These are phyloP conservation scores for Saturnispora diversa DNA, from an alignment of 805 yeast genomes.

Conservation along the genomic window DNA sequence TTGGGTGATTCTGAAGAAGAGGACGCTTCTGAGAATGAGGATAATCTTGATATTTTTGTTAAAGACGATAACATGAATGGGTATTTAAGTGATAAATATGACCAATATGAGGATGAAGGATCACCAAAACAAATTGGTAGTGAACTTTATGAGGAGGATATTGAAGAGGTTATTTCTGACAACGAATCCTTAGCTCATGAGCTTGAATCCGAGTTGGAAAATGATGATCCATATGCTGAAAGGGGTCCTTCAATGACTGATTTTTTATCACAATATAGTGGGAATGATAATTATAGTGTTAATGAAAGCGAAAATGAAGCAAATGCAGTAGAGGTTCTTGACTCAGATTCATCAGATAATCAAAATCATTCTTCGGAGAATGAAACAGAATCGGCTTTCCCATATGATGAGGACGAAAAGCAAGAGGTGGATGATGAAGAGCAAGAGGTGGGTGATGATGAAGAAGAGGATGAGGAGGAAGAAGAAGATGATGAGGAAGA, in stretches of 20 bases:
- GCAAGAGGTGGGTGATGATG: slow-evolving; percentile 7
- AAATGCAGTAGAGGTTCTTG: slow-evolving; percentile 14
- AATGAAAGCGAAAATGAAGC: slow-evolving; percentile 8
- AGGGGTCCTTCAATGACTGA: slow-evolving; percentile 8
- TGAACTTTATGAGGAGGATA: slow-evolving; percentile 4
- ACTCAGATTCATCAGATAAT: slow-evolving; percentile 10
- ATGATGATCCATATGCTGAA: slow-evolving; percentile 7
- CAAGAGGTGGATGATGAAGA: no score
- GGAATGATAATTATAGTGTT: not conserved
- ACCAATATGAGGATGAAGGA: slow-evolving; percentile 3
- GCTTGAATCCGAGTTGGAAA: slow-evolving; percentile 4
- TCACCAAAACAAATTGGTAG: no score
- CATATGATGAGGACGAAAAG: slow-evolving; percentile 2
- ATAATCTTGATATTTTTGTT: not conserved
- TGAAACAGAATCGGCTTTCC: no score
- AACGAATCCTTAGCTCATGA: slow-evolving; percentile 14
- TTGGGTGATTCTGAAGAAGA: not conserved
- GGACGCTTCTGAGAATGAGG: not conserved
- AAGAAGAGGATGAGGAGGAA: not conserved
- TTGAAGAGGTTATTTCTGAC: slow-evolving; percentile 15
- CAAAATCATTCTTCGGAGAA: not conserved
- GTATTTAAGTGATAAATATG: not conserved
- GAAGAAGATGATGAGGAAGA: not conserved
- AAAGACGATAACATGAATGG: slow-evolving; percentile 1
- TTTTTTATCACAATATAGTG: not conserved